phyloP scores from a whole-genome alignment of 108 stramenopile genomes.

The Phaeodactylum tricornutum region DNA sequence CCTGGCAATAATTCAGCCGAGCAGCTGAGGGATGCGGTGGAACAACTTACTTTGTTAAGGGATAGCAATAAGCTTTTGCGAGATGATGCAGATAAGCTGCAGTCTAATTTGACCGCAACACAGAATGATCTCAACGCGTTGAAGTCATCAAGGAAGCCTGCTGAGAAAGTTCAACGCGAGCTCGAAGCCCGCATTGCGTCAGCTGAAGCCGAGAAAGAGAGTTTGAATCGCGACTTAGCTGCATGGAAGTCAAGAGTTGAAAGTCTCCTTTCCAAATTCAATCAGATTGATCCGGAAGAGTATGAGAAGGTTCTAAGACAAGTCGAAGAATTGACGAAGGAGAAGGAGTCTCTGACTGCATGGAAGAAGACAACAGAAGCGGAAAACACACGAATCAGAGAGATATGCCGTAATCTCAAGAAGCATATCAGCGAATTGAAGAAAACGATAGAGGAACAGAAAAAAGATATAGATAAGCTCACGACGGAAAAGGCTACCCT shows the following conservation, averaged over 20 bases:
- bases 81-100: conserved; percentile 41
- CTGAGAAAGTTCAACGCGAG: conserved; percentile 23
- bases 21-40: conserved; percentile 44
- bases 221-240: conserved; percentile 64
- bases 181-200: conserved; percentile 55
- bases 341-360: conserved; percentile 29
- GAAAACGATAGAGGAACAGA: conserved; percentile 21
- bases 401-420: conserved; percentile 45
- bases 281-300: conserved; percentile 85
- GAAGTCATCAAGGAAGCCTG: conserved; percentile 36
- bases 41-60: conserved; percentile 54
- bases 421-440: conserved; percentile 47
- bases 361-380: conserved; percentile 46
- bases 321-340: conserved; percentile 39
- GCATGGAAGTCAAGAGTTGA: conserved; percentile 81
- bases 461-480: conserved; percentile 24
- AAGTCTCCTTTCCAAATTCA: conserved; percentile 75
- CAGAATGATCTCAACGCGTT: conserved; percentile 26
- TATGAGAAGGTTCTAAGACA: conserved; percentile 54
- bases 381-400: conserved; percentile 49
- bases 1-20: conserved; percentile 1
- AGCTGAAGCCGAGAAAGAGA: conserved; percentile 67
- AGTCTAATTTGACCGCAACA: conserved; percentile 19
- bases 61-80: conserved; percentile 76
- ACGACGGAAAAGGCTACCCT: conserved; percentile 24